Conservation (phyloP, 2,329 filamentous ascomycete genomes). For the Fusarium sp. region DNA sequence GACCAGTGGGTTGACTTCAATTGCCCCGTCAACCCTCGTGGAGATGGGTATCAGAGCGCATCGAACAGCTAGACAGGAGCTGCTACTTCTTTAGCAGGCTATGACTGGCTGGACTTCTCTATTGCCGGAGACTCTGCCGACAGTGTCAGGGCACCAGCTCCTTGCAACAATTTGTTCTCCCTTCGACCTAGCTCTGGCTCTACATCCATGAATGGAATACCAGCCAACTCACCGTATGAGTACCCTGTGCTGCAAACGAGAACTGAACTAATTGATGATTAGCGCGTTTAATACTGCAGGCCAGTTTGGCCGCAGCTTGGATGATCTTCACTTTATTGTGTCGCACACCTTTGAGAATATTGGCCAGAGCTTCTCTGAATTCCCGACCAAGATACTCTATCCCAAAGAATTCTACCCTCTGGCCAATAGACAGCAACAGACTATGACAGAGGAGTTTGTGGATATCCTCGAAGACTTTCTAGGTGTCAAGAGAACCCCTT, state of each 20-base stretch:
- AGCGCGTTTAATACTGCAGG: background rate
- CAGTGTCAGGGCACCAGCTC: background rate
- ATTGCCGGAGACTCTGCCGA: background rate
- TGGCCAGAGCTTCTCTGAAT: accelerated
- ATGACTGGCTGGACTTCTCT: background rate
- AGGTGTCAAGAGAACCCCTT: background rate
- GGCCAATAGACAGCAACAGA: background rate
- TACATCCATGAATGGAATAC: background rate
- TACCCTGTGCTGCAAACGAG: background rate
- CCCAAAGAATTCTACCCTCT: background rate
- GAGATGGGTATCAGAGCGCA: background rate
- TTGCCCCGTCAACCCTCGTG: background rate
- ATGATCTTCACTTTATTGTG: background rate
- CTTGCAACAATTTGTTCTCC: background rate
- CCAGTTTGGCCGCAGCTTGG: background rate
- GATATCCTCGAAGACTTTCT: background rate
- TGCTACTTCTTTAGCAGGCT: accelerated
- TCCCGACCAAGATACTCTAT: background rate
- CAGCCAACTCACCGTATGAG: background rate
- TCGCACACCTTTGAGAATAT: background rate
- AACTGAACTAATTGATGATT: accelerated
- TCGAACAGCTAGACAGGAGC: accelerated
- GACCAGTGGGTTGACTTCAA: background rate
- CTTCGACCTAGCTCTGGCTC: background rate
- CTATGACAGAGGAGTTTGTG: background rate